These are phyloP conservation scores for Aphanomyces stellatus DNA, from an alignment of 352 stramenopile genomes.

Conservation along the genomic window DNA sequence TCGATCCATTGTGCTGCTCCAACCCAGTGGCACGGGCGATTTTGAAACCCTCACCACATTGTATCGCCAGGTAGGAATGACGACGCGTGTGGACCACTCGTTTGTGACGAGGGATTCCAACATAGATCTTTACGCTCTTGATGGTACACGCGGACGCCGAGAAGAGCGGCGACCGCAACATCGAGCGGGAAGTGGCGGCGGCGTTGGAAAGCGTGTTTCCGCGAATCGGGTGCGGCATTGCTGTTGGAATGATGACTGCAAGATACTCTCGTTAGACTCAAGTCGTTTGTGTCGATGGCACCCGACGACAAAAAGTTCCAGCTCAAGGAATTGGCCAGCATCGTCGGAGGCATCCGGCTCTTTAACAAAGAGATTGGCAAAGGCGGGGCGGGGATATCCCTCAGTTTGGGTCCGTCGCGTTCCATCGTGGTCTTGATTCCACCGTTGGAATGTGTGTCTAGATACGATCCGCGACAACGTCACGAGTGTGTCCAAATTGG, in stretches of 20 bases:
- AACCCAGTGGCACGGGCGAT: slow-evolving; percentile 66
- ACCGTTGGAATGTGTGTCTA: slow-evolving; percentile 32
- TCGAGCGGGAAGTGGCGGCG: slow-evolving; percentile 82
- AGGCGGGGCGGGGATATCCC: slow-evolving; percentile 67
- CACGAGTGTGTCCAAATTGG: neutral
- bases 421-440: slow-evolving; percentile 49
- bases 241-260: neutral
- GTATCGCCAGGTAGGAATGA: slow-evolving; percentile 67
- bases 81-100: too few relatives aligned
- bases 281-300: slow-evolving; percentile 87
- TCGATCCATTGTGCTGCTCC: slow-evolving; percentile 63
- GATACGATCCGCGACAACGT: slow-evolving; percentile 19
- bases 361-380: slow-evolving; percentile 90
- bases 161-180: slow-evolving; percentile 48
- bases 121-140: slow-evolving; percentile 62
- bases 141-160: slow-evolving; percentile 60
- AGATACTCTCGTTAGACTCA: slow-evolving; percentile 36
- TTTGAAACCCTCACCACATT: slow-evolving; percentile 87
- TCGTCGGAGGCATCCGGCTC: slow-evolving; percentile 89
- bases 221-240: slow-evolving; percentile 45
- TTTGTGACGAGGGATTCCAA: too few relatives aligned
- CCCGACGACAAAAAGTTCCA: slow-evolving; percentile 87
- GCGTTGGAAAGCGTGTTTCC: slow-evolving; percentile 93
- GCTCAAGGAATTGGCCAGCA: slow-evolving; percentile 84
- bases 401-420: slow-evolving; percentile 32